Evolutionary conservation across 1,284 basidiomycete species (phyloP).

Genomic region (Cutaneotrichosporon mucoides): DNA sequence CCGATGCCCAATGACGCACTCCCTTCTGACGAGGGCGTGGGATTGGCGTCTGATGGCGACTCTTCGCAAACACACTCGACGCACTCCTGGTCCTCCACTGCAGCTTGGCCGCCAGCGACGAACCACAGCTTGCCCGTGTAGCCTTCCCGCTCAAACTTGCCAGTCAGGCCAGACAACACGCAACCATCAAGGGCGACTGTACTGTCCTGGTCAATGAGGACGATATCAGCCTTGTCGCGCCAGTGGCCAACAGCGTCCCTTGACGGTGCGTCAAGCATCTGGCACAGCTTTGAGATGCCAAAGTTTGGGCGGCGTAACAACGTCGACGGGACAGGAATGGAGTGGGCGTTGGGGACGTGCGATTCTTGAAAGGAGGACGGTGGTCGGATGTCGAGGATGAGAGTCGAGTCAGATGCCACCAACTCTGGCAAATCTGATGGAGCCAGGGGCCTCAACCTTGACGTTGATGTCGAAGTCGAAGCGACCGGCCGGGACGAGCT

Average conservation of each 20-base stretch:
- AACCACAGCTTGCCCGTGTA: constrained; percentile 65
- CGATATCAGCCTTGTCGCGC: constrained; percentile 59
- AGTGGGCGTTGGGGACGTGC: constrained; percentile 69
- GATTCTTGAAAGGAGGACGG: constrained; percentile 66
- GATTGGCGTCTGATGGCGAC: too few species aligned
- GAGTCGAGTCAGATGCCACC: constrained; percentile 31
- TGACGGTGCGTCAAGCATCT: constrained; percentile 65
- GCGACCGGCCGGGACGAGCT: too few species aligned
- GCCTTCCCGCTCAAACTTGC: constrained; percentile 73
- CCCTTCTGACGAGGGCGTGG: not conserved
- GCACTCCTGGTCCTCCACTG: constrained; percentile 15
- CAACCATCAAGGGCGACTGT: constrained; percentile 58
- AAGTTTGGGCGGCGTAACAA: constrained; percentile 84
- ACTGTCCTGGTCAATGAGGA: constrained; percentile 80
- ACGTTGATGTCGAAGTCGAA: not conserved
- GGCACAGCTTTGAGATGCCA: constrained; percentile 65
- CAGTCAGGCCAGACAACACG: constrained; percentile 71
- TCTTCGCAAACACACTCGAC: constrained; percentile 2
- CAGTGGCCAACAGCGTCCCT: constrained; percentile 56
- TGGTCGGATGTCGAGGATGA: constrained; percentile 83
- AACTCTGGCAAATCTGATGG: not conserved
- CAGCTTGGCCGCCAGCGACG: constrained; percentile 74
- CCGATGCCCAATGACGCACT: constrained; percentile 9
- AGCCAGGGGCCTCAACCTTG: constrained; percentile 24
- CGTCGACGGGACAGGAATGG: constrained; percentile 88